Base-by-base conservation (phyloP, 2,329 filamentous ascomycete genomes). In the Canariomyces notabilis region DNA sequence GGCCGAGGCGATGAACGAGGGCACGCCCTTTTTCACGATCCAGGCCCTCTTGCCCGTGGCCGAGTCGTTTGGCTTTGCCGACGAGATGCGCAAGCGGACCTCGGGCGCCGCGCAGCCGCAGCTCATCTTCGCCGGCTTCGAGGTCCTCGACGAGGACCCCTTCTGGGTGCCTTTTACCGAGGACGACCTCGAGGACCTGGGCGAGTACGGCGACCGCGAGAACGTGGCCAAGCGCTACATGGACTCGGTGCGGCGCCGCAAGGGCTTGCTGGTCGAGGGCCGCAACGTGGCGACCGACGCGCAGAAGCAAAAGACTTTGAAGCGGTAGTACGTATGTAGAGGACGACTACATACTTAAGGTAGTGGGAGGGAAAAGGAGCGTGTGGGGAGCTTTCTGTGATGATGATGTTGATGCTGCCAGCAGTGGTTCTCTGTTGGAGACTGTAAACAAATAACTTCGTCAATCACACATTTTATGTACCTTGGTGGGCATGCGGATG, bases 111-210 rank as follows among this genome's bases (percentile, higher is more conserved):
- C 93, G 1, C 86, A 88, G 59, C 93, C 93, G 40, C 93, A 97
- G 73, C 76, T 98, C 31, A 85, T 95, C 51, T 98, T 97, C 63
- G 80, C 87, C 6, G 93, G 93, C 1, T 98, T 90, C 62, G 89
- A 96, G 66, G 79, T 95, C 57, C 74, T 97, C 2, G 89, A 97
- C 64, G 85, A 96, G 68, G 93, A 98, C 71, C 93, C 93, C 0
- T 95, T 94, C 71, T 98, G 93, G 93, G 89, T 95, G 37, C 93
- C 93, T 1, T 89, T 89, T 55, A 97, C 91, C 0, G 93, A 97
- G 63, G 93, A 97, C 64, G 89, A 98, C 61, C 69, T 98, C 42
- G 93, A 98, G 74, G 93, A 98, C 72, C 70, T 98, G 50, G 93
- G 93, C 20, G 91, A 97, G 73, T 72, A 91, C 63, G 93, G 88